Percentiles rank a stretch among this genome's conserved stretches.
Evolutionary conservation across 495 filamentous ascomycete species (phyloP).

Genomic region (Penicillium daleae): DNA sequence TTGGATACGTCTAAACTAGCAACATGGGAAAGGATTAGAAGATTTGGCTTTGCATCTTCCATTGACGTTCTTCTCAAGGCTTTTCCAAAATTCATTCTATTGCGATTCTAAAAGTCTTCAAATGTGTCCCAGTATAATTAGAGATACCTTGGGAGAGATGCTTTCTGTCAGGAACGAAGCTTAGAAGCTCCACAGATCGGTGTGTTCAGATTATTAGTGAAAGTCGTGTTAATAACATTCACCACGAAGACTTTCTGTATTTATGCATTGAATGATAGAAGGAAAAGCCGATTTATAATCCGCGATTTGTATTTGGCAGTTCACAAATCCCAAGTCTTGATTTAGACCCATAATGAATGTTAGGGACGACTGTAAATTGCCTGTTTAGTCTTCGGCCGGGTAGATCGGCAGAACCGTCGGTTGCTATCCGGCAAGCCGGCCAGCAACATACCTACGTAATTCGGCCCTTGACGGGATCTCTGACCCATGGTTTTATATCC

Average conservation of each 20-base stretch:
- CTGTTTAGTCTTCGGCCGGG: constrained; percentile 1
- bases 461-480: not conserved
- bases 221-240: not conserved
- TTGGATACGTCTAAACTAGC: too few relatives aligned
- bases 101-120: too few relatives aligned
- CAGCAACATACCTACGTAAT: not conserved
- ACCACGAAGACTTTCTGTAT: not conserved
- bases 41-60: too few relatives aligned
- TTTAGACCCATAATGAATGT: not conserved
- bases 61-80: too few relatives aligned
- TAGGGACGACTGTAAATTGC: not conserved
- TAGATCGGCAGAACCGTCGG: not conserved
- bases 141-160: too few relatives aligned
- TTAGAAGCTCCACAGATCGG: not conserved
- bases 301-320: not conserved
- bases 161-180: not conserved
- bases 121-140: too few relatives aligned
- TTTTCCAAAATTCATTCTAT: too few relatives aligned
- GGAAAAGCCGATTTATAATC: not conserved
- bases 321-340: not conserved
- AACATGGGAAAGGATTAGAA: too few relatives aligned
- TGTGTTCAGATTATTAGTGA: not conserved
- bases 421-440: constrained; percentile 3
- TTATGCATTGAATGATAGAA: not conserved
- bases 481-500: not conserved